These are phyloP conservation scores for Neurospora pannonica DNA, from an alignment of 495 filamentous ascomycete genomes.

Conservation along the genomic window DNA sequence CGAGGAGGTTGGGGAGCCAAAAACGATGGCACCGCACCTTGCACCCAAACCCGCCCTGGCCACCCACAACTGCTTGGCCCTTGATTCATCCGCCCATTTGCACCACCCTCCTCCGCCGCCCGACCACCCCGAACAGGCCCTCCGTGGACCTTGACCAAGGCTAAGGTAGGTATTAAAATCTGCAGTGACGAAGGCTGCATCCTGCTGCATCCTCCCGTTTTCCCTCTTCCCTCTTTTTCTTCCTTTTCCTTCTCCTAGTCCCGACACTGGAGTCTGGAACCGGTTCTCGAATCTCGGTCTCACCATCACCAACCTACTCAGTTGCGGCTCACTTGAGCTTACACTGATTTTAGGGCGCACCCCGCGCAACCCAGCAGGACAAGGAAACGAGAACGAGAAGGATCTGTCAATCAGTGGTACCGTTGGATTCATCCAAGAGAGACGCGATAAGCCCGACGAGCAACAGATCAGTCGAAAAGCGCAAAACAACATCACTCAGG, in stretches of 20 bases:
- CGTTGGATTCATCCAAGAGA: background rate
- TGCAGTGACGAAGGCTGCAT: constrained; percentile 13
- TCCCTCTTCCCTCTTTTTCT: constrained; percentile 2
- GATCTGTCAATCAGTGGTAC: background rate
- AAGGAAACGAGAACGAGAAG: background rate
- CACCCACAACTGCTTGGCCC: background rate
- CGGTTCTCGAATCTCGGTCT: constrained; percentile 1
- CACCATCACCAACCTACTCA: background rate
- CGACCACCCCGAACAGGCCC: constrained; percentile 2
- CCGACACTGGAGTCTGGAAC: constrained; percentile 1
- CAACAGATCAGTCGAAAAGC: background rate
- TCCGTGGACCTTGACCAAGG: background rate
- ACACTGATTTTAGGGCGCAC: background rate
- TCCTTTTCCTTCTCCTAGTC: background rate
- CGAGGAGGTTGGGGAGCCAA: constrained; percentile 22
- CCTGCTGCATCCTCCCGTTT: constrained; percentile 2
- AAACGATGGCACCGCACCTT: constrained; percentile 12
- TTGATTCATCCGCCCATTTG: background rate
- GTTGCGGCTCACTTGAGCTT: background rate
- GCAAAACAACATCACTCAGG: background rate
- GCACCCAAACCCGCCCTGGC: constrained; percentile 8
- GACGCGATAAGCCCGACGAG: background rate
- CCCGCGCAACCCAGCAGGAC: background rate
- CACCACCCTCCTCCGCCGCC: constrained; percentile 7
- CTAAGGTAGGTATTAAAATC: constrained; percentile 5